Evolutionary conservation across 257 asterid genomes (phyloP).

Genomic region (Fraxinus quadrangulata): DNA sequence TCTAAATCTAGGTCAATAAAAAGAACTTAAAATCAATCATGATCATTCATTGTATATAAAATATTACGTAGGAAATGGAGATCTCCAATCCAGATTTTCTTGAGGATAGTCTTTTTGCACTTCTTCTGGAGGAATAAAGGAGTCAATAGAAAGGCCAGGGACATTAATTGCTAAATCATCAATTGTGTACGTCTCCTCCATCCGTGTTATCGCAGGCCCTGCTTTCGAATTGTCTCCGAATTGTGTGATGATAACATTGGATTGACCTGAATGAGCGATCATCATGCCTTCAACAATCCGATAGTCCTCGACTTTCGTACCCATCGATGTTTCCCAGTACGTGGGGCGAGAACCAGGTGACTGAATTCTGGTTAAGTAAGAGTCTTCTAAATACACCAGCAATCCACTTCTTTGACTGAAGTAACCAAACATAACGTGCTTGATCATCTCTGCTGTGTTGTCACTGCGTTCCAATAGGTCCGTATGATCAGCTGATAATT

Average conservation of each 20-base stretch:
- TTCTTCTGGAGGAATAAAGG: slow-evolving; percentile 78
- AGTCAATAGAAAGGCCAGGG: slow-evolving; percentile 67
- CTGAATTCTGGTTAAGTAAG: slow-evolving; percentile 74
- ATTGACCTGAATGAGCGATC: slow-evolving; percentile 77
- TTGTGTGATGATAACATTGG: slow-evolving; percentile 62
- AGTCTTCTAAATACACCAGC: slow-evolving; percentile 69
- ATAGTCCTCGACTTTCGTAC: slow-evolving; percentile 69
- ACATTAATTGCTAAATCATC: slow-evolving; percentile 78
- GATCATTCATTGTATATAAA: neutral
- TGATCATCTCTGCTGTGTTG: slow-evolving; percentile 82
- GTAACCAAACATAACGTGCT: slow-evolving; percentile 69
- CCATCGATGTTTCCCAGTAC: slow-evolving; percentile 80
- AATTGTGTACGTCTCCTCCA: slow-evolving; percentile 75
- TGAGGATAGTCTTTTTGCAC: slow-evolving; percentile 46
- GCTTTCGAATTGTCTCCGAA: slow-evolving; percentile 66
- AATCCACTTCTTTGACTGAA: slow-evolving; percentile 80
- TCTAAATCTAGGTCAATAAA: slow-evolving; percentile 5
- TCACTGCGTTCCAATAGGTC: slow-evolving; percentile 75
- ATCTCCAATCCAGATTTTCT: slow-evolving; percentile 54
- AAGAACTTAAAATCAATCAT: slow-evolving; percentile 4
- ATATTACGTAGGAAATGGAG: slow-evolving; percentile 43
- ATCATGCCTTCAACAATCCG: slow-evolving; percentile 63
- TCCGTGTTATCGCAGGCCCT: slow-evolving; percentile 60
- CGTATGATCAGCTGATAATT: slow-evolving; percentile 54
- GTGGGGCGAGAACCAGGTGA: slow-evolving; percentile 71